Evolutionary conservation across 495 filamentous ascomycete species (phyloP), one percentile per base, ranked within the genome.

Genomic region (Articulospora tetracladia): DNA sequence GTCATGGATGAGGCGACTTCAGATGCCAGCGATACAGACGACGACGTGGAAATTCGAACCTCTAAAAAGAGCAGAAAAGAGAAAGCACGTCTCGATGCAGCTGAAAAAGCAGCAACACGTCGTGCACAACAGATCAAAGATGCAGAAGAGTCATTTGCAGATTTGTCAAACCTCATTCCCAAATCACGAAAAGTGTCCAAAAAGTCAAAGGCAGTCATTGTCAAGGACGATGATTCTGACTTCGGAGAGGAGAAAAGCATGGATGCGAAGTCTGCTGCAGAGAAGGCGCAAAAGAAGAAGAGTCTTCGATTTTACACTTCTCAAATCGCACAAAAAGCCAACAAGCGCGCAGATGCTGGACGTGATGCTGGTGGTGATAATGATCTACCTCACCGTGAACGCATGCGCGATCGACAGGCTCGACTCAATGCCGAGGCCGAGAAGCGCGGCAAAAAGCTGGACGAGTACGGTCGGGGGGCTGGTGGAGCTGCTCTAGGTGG

Each of bases 251-350:
- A 82, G 58, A 76, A 79, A 20, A 60, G 55, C 15, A 70, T 82
- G 20, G 77, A 80, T 59, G 73, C 72, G 19, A 74, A 71, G 56
- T 66, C 74, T 58, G 86, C 88, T 0, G 88, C 87, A 53, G 90
- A 94, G 60, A 98, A 98, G 74, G 89, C 85, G 2, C 77, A 80
- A 51, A 86, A 88, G 66, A 96, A 92, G 78, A 94, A 93, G 74
- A 89, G 80, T 61, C 84, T 98, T 39, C 86, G 90, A 55, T 98
- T 98, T 76, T 97, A 98, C 80, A 97, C 95, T 24, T 94, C 91
- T 4, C 94, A 98, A 69, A 89, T 98, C 57, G 87, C 90, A 26
- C 92, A 96, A 69, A 97, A 96, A 73, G 82, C 88, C 57, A 93
- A 89, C 74, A 92, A 89, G 67, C 91, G 94, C 32, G 86, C 79